Evolutionary conservation across 345 rosid genomes (phyloP).

Genomic region (Salix koriyanagi): DNA sequence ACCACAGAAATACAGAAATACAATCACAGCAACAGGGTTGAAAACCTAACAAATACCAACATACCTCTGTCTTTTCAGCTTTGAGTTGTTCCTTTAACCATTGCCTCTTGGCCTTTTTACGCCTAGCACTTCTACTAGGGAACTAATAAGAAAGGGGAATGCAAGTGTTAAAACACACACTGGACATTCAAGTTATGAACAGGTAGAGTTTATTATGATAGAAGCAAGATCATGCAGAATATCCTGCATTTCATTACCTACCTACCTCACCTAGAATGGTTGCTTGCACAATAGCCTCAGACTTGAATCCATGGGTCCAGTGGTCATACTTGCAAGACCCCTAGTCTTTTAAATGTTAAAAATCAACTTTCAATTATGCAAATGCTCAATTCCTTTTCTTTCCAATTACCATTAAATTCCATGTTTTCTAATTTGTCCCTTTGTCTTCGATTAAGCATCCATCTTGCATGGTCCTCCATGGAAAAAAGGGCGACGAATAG

Average conservation of each 20-base stretch:
- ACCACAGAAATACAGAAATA: background rate
- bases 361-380: background rate
- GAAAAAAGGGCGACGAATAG: background rate
- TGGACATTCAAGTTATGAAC: background rate
- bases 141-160: constrained; percentile 33
- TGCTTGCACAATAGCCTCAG: background rate
- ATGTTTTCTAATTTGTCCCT: background rate
- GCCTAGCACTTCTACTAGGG: constrained; percentile 90
- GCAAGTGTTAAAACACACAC: constrained; percentile 3
- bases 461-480: background rate
- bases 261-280: background rate
- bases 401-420: background rate
- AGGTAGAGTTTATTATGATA: background rate
- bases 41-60: background rate
- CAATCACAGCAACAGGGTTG: background rate
- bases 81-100: constrained; percentile 63
- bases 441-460: background rate
- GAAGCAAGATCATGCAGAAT: background rate
- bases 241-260: background rate
- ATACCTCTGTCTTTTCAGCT: constrained; percentile 67
- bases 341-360: background rate
- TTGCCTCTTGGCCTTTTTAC: constrained; percentile 78
- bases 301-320: background rate
- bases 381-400: background rate
- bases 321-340: background rate